Conservation (phyloP, 768 basidiomycete genomes). For the Mycena kentingensis region DNA sequence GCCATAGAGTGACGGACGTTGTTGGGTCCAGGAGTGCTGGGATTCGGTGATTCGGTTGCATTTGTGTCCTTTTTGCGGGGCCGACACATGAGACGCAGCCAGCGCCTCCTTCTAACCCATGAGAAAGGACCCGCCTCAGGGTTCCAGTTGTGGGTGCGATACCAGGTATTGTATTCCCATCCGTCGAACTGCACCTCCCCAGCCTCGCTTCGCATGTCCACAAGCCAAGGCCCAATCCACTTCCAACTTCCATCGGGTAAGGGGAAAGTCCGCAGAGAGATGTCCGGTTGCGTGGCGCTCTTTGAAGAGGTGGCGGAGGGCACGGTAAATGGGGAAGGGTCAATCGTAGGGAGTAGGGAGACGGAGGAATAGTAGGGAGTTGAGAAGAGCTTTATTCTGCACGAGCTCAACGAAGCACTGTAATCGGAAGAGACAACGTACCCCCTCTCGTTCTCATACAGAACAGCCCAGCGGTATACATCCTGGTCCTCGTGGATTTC, state of each 20-base stretch:
- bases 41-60: constrained; percentile 19
- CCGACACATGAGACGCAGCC: constrained; percentile 86
- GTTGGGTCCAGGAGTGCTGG: constrained; percentile 20
- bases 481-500: constrained; percentile 42
- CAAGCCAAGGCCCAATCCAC: constrained; percentile 86
- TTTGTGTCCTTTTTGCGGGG: constrained; percentile 41
- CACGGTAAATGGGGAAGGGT: constrained; percentile 71
- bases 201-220: constrained; percentile 79
- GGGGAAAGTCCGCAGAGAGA: constrained; percentile 64
- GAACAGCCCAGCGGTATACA: constrained; percentile 71
- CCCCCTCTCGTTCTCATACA: constrained; percentile 88
- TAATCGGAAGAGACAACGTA: constrained; percentile 58
- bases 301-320: constrained; percentile 45
- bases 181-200: constrained; percentile 81
- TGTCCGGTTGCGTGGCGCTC: constrained; percentile 52
- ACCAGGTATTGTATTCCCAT: constrained; percentile 84
- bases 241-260: constrained; percentile 80
- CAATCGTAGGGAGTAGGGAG: constrained; percentile 71
- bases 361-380: constrained; percentile 69
- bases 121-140: constrained; percentile 59
- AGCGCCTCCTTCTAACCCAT: constrained; percentile 78
- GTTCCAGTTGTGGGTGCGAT: constrained; percentile 68
- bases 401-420: too few relatives aligned
- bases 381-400: constrained; percentile 77
- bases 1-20: constrained; percentile 27